These are phyloP conservation scores for Crataegus laevigata DNA, from an alignment of 306 rosid species.

Conservation along the genomic window DNA sequence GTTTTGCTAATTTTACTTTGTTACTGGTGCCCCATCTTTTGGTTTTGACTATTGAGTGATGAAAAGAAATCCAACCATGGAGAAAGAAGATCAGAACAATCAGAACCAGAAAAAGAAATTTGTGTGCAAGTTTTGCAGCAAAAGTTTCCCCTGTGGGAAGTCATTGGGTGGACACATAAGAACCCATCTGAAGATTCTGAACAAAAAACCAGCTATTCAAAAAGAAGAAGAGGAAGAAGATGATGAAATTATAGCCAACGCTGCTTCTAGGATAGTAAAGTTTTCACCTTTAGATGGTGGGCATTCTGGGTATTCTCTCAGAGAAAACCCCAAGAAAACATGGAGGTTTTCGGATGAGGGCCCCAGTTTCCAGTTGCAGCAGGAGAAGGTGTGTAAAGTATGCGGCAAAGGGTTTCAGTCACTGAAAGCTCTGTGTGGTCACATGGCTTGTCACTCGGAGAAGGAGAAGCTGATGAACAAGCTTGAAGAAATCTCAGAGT, in stretches of 20 bases:
- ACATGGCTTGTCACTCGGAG: conserved; percentile 85
- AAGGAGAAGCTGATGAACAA: conserved; percentile 39
- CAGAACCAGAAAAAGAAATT: conserved; percentile 52
- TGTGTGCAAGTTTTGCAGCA: conserved; percentile 65
- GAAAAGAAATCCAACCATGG: conserved; percentile 17
- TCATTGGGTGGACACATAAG: conserved; percentile 77
- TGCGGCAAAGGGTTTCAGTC: conserved; percentile 81
- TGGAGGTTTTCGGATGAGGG: conserved; percentile 52
- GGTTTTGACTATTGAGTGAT: conserved; percentile 17
- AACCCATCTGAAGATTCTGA: conserved; percentile 55
- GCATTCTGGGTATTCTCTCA: conserved; percentile 45
- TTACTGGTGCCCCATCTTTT: conserved; percentile 2
- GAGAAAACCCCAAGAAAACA: conserved; percentile 79
- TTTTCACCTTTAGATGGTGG: conserved; percentile 20
- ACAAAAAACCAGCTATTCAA: conserved; percentile 22
- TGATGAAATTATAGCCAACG: conserved; percentile 3
- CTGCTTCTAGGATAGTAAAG: conserved; percentile 20
- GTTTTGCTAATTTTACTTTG: conserved; percentile 15
- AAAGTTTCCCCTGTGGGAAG: conserved; percentile 61
- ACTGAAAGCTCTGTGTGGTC: conserved; percentile 73
- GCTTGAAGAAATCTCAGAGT: conserved; percentile 24
- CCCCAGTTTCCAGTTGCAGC: conserved; percentile 13
- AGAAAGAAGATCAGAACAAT: conserved; percentile 37
- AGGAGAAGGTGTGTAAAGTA: conserved; percentile 52
- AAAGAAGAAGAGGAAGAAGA: conserved; percentile 19